Percentiles rank a stretch among this genome's conserved stretches.
Evolutionary conservation across 116 monocot genomes (phyloP).

Genomic region (Iris pallida): DNA sequence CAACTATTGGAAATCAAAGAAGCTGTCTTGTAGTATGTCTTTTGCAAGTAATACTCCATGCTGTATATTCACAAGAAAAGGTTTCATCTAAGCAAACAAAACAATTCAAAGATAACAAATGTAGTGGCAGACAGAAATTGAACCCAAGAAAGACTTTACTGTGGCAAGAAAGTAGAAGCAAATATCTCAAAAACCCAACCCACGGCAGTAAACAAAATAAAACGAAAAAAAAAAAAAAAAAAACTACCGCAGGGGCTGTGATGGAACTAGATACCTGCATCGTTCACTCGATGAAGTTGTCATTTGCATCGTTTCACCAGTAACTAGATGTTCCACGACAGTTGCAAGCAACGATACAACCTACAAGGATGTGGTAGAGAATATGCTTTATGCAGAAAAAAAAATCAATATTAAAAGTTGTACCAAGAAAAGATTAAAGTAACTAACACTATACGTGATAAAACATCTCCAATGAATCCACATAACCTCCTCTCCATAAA

Average conservation of each 20-base stretch:
- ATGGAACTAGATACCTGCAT: slow-evolving; percentile 47
- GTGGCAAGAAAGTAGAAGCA: neutral
- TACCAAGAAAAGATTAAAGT: neutral
- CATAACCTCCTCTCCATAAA: no score
- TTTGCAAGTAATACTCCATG: slow-evolving; percentile 94
- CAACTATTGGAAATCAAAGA: slow-evolving; percentile 93
- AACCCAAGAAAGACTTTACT: neutral
- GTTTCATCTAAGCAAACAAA: slow-evolving; percentile 3
- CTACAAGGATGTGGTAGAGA: slow-evolving; percentile 30
- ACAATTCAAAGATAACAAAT: neutral
- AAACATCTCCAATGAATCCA: no score
- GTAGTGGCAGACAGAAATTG: neutral
- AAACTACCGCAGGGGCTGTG: neutral
- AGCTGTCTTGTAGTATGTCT: slow-evolving; percentile 93
- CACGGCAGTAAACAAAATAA: neutral
- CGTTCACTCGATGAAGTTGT: slow-evolving; percentile 52
- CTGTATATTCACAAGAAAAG: slow-evolving; percentile 40
- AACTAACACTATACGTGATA: no score
- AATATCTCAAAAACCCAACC: neutral
- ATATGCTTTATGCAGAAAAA: neutral
- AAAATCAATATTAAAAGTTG: neutral
- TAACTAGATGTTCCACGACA: slow-evolving; percentile 87
- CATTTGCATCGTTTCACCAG: slow-evolving; percentile 99
- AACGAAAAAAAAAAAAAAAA: slow-evolving; percentile 1
- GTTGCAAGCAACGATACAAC: slow-evolving; percentile 81